phyloP scores from a whole-genome alignment of 768 basidiomycete species.

The Kwoniella dendrophila region DNA sequence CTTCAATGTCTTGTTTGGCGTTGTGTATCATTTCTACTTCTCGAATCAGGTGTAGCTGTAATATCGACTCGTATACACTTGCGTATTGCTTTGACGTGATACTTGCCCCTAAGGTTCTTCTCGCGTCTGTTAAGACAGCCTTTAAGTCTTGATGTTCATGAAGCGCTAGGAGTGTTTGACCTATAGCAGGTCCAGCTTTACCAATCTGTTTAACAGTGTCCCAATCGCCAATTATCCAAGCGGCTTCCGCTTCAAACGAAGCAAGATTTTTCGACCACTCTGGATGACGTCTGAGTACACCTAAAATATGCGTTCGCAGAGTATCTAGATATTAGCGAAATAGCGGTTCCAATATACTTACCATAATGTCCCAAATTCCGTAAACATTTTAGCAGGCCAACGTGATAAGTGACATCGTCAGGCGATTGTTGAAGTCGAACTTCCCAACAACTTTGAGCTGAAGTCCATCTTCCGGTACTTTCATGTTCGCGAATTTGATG shows the following conservation, averaged over 20 bases:
- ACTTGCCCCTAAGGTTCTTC: constrained; percentile 72
- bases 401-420: constrained; percentile 81
- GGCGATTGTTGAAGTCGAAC: constrained; percentile 86
- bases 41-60: constrained; percentile 81
- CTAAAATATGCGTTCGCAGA: constrained; percentile 87
- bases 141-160: constrained; percentile 60
- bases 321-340: constrained; percentile 64
- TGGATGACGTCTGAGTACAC: constrained; percentile 78
- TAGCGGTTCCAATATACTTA: constrained; percentile 57
- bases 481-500: constrained; percentile 98
- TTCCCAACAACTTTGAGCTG: constrained; percentile 99
- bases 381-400: constrained; percentile 86
- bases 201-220: constrained; percentile 71
- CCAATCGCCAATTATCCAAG: constrained; percentile 97
- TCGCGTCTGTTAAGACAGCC: constrained; percentile 58
- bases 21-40: constrained; percentile 69
- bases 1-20: constrained; percentile 57
- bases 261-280: constrained; percentile 77
- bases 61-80: constrained; percentile 79
- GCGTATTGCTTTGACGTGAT: constrained; percentile 81
- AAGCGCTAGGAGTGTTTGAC: constrained; percentile 77
- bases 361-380: constrained; percentile 96
- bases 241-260: constrained; percentile 86
- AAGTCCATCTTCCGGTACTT: constrained; percentile 94
- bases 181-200: constrained; percentile 60